Evolutionary conservation across 139 green algal species (phyloP), one percentile per base, ranked within the genome.

Genomic region (Microglena sp.): DNA sequence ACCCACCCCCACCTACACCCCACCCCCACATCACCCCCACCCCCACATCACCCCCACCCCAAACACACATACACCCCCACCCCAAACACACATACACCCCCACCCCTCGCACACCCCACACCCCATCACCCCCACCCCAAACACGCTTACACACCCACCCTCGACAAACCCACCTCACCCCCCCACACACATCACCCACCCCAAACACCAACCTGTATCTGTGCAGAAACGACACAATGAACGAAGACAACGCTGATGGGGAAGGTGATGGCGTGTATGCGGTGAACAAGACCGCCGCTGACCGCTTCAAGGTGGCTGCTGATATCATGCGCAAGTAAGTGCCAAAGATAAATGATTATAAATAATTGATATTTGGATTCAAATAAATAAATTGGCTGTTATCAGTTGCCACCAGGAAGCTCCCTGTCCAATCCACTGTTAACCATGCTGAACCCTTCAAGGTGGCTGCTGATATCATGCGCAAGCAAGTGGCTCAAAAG

Each of bases 361-460:
- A 21, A 21, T 58, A 22, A 5, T 7, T 60, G 54, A 24, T 8
- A 27, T n/a, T n/a, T n/a, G n/a, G n/a, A n/a, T n/a, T n/a, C n/a
- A n/a, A n/a, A n/a, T n/a, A n/a, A n/a, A n/a, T n/a, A n/a, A n/a
- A n/a, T n/a, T n/a, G n/a, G n/a, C n/a, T n/a, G n/a, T n/a, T n/a
- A n/a, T n/a, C n/a, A n/a, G n/a, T n/a, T n/a, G n/a, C n/a, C n/a
- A n/a, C n/a, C n/a, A n/a, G n/a, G n/a, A n/a, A n/a, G n/a, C n/a
- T n/a, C n/a, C n/a, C n/a, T n/a, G n/a, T n/a, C n/a, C n/a, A n/a
- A n/a, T n/a, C n/a, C n/a, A n/a, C n/a, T n/a, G n/a, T n/a, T n/a
- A n/a, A n/a, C n/a, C n/a, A n/a, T n/a, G 83, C 67, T 33, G 77
- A 92, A 44, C 78, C 85, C 8, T 89, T 89, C 44, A 60, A 58